Percentiles rank a stretch among this genome's conserved stretches.
Evolutionary conservation across 176 grass and related monocot genomes (phyloP).

Genomic region (Avena eriantha): DNA sequence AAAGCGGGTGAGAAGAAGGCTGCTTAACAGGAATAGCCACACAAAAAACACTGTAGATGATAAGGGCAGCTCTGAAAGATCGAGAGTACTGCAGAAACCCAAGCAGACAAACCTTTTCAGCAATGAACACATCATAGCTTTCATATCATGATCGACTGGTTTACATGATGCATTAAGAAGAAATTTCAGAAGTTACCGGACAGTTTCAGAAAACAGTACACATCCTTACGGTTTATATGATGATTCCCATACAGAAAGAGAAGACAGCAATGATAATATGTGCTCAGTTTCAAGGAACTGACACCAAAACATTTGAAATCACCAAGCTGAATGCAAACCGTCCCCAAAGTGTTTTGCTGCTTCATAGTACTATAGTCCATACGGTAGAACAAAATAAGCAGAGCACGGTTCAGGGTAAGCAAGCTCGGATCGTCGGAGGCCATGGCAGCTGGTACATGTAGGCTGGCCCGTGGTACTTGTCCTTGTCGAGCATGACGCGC

Average conservation of each 20-base stretch:
- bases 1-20: not conserved
- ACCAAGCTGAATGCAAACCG: not conserved
- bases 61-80: not conserved
- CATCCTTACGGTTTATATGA: not conserved
- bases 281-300: not conserved
- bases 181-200: too few species aligned
- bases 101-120: not conserved
- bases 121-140: not conserved
- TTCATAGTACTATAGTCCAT: not conserved
- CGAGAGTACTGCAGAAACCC: not conserved
- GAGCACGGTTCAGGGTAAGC: not conserved
- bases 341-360: not conserved
- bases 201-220: not conserved
- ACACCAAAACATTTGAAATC: not conserved
- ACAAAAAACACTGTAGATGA: not conserved
- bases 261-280: not conserved
- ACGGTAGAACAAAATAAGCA: not conserved
- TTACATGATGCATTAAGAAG: not conserved
- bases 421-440: conserved; percentile 4
- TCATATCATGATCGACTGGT: not conserved
- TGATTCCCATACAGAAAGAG: not conserved
- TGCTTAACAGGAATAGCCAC: not conserved
- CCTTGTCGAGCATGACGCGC: not conserved
- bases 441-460: conserved; percentile 24
- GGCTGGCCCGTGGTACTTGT: not conserved